These are phyloP conservation scores for Phytophthora pluvialis DNA, from an alignment of 352 stramenopile species.

Conservation along the genomic window DNA sequence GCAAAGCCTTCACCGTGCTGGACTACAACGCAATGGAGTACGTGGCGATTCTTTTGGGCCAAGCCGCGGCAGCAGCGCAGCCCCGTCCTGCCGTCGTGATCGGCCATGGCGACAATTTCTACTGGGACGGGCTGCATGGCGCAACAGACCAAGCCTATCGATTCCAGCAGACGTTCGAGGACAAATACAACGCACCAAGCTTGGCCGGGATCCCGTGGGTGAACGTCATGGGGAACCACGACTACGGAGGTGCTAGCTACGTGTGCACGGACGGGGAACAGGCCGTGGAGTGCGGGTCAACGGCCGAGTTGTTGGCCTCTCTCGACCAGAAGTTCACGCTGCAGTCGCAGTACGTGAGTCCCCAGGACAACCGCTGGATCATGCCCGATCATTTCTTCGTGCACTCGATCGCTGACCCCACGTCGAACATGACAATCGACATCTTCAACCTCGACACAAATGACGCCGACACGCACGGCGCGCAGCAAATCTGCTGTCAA, in stretches of 20 bases:
- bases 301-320: slow-evolving; percentile 44
- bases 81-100: slow-evolving; percentile 51
- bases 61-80: slow-evolving; percentile 41
- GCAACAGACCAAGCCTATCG: slow-evolving; percentile 63
- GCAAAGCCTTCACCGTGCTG: slow-evolving; percentile 60
- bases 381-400: slow-evolving; percentile 88
- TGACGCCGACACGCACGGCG: slow-evolving; percentile 66
- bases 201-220: slow-evolving; percentile 79
- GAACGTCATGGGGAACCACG: slow-evolving; percentile 89
- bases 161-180: slow-evolving; percentile 84
- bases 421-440: slow-evolving; percentile 72
- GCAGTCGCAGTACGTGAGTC: slow-evolving; percentile 82
- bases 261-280: slow-evolving; percentile 61
- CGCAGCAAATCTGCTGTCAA: slow-evolving; percentile 81
- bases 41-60: slow-evolving; percentile 59
- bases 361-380: slow-evolving; percentile 82
- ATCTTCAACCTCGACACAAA: slow-evolving; percentile 91
- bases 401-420: slow-evolving; percentile 63
- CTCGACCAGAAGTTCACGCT: slow-evolving; percentile 78
- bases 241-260: slow-evolving; percentile 83
- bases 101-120: slow-evolving; percentile 83
- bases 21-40: slow-evolving; percentile 82
- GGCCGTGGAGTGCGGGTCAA: slow-evolving; percentile 54
- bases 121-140: slow-evolving; percentile 76
- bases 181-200: slow-evolving; percentile 58